Evolutionary conservation across 768 basidiomycete genomes (phyloP).

Genomic region (Psilocybe tampanensis): DNA sequence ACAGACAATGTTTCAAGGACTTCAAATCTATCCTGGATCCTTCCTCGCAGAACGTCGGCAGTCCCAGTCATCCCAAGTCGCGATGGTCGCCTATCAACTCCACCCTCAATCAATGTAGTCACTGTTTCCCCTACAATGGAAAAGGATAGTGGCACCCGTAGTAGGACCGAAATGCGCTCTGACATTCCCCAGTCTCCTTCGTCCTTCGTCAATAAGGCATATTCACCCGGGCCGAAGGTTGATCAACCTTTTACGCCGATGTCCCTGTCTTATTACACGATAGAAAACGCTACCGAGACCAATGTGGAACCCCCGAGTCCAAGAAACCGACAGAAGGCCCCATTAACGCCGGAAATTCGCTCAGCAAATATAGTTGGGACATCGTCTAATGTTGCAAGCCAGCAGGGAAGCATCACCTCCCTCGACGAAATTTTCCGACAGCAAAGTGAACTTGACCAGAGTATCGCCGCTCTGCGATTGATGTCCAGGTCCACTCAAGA

Average conservation of each 20-base stretch:
- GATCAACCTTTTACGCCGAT: constrained; percentile 19
- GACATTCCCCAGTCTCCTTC: background rate
- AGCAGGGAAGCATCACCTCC: constrained; percentile 35
- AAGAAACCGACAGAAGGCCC: constrained; percentile 20
- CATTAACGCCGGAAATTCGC: background rate
- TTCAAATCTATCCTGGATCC: constrained; percentile 4
- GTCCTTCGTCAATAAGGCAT: background rate
- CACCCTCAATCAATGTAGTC: background rate
- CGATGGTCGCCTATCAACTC: background rate
- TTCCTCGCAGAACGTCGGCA: background rate
- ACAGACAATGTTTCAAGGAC: background rate
- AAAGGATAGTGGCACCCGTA: background rate
- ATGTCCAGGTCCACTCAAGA: constrained; percentile 36
- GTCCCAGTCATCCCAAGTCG: background rate
- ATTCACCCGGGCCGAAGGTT: background rate
- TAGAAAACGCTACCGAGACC: constrained; percentile 14
- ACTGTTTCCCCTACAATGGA: background rate
- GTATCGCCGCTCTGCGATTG: constrained; percentile 58
- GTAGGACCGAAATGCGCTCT: background rate
- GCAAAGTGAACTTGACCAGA: constrained; percentile 65
- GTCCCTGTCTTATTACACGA: constrained; percentile 30
- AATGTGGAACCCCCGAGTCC: background rate
- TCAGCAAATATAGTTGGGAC: background rate
- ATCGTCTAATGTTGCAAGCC: constrained; percentile 14
- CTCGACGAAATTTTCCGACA: constrained; percentile 58